Evolutionary conservation across 257 asterid genomes (phyloP), one percentile per base, ranked within the genome.

Genomic region (Penstemon newberryi): DNA sequence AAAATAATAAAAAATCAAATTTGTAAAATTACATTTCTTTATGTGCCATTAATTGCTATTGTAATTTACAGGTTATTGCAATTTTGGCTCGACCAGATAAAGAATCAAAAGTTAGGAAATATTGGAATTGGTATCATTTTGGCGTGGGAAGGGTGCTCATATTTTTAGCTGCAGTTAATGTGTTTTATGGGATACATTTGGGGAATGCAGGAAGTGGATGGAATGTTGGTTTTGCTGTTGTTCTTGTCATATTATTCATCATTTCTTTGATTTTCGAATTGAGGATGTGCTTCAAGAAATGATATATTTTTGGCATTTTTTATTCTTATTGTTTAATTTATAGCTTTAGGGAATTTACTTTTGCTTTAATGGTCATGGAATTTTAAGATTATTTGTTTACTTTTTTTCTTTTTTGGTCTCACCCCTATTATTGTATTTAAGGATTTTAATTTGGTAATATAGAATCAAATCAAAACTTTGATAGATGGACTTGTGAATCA

Each of bases 51-150:
- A 25, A 25, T 25, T 25, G 33, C 33, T 25, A 25, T 25, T 25
- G 33, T 25, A 25, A 25, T 25, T 5, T 13, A 42, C 71, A 94
- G 99, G 89, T 86, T 4, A 52, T 84, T 47, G 99, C 99, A 2
- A 8, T 91, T 63, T 74, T 94, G 79, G 85, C 73, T 38, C 74
- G 99, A 72, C 97, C 99, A 13, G 78, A 73, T 47, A 91, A 89
- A 76, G 75, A 73, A 10, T 83, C 97, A 1, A 89, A 94, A 68
- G 74, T 77, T 6, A 74, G 99, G 45, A 85, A 84, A 33, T 91
- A 89, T 18, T 94, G 99, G 99, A 94, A 89, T 70, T 91, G 96
- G 96, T 94, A 91, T 36, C 99, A 94, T 79, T 64, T 56, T 9
- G 76, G 70, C 0, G 78, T 84, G 43, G 99, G 99, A 49, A 81